A percentile compares a stretch with the other conserved stretches of the same genome.
Conservation (phyloP, 208 protist genomes). For the Crithidia fasciculata region DNA sequence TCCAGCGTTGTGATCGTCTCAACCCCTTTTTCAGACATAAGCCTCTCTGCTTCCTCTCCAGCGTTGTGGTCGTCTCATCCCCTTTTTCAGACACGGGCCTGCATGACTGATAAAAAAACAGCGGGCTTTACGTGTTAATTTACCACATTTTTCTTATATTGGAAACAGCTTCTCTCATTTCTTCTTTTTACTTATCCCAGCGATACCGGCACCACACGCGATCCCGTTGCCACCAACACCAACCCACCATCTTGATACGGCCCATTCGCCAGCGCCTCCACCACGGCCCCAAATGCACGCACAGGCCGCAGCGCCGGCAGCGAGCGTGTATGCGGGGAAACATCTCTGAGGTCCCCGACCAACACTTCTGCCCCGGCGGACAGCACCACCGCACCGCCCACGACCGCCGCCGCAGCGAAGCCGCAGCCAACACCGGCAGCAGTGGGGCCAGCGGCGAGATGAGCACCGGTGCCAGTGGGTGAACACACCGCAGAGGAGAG, state of each 20-base stretch:
- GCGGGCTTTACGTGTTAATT: too few relatives aligned
- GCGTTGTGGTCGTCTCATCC: too few relatives aligned
- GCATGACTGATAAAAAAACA: not conserved
- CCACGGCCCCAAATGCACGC: conserved; percentile 18
- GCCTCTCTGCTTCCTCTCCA: too few relatives aligned
- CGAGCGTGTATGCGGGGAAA: conserved; percentile 3
- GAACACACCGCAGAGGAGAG: not conserved
- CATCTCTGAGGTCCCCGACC: conserved; percentile 35
- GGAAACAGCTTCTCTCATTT: not conserved
- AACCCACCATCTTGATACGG: conserved; percentile 6
- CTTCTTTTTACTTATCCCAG: not conserved
- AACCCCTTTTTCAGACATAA: too few relatives aligned
- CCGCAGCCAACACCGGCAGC: conserved; percentile 2
- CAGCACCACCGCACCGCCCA: conserved; percentile 10
- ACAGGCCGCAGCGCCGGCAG: conserved; percentile 24
- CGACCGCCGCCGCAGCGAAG: conserved; percentile 12
- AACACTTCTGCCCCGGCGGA: conserved; percentile 44
- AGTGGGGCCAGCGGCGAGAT: conserved; percentile 12
- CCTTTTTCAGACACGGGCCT: not conserved
- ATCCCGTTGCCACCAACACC: conserved; percentile 28
- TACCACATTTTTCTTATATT: too few relatives aligned
- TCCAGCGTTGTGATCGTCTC: too few relatives aligned
- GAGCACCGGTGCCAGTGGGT: conserved; percentile 13
- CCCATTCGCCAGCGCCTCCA: conserved; percentile 15
- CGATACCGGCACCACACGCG: conserved; percentile 19